Conservation (phyloP, 225 moss, liverwort and hornwort species). For the Marchantia polymorpha region DNA sequence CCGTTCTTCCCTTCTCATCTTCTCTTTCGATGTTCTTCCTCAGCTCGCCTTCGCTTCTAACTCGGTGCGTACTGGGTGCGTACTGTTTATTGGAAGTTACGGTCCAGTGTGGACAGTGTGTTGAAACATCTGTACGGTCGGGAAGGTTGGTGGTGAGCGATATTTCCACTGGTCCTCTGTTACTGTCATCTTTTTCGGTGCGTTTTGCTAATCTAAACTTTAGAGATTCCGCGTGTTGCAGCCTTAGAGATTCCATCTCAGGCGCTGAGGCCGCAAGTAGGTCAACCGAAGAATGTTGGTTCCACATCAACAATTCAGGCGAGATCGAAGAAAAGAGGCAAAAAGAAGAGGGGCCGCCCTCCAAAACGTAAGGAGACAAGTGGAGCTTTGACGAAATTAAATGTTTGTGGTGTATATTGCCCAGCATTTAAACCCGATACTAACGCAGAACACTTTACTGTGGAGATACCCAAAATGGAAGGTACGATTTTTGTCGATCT, state of each 20-base stretch:
- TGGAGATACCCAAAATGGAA: not conserved
- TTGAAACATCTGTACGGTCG: too few relatives aligned
- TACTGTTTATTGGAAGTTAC: too few relatives aligned
- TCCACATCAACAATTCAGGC: not conserved
- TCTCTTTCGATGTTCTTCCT: too few relatives aligned
- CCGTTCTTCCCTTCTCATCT: too few relatives aligned
- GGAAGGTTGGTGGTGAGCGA: too few relatives aligned
- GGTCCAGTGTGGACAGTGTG: too few relatives aligned
- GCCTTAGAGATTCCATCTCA: not conserved
- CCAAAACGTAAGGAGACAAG: conserved; percentile 19
- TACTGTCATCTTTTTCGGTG: too few relatives aligned
- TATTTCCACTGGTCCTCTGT: too few relatives aligned
- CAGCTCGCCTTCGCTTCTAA: too few relatives aligned
- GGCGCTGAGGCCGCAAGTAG: not conserved
- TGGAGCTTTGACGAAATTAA: not conserved
- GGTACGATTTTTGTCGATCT: not conserved
- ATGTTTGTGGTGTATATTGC: not conserved
- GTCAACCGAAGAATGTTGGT: conserved; percentile 6
- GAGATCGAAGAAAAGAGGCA: not conserved
- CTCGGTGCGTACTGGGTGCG: too few relatives aligned
- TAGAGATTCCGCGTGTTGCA: not conserved
- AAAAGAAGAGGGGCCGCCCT: conserved; percentile 40
- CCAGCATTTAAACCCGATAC: not conserved
- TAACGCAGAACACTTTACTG: not conserved
- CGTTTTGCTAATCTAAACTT: not conserved